These are phyloP conservation scores for Nothomitra cinnamomea DNA, from an alignment of 2,329 filamentous ascomycete species.

Conservation along the genomic window DNA sequence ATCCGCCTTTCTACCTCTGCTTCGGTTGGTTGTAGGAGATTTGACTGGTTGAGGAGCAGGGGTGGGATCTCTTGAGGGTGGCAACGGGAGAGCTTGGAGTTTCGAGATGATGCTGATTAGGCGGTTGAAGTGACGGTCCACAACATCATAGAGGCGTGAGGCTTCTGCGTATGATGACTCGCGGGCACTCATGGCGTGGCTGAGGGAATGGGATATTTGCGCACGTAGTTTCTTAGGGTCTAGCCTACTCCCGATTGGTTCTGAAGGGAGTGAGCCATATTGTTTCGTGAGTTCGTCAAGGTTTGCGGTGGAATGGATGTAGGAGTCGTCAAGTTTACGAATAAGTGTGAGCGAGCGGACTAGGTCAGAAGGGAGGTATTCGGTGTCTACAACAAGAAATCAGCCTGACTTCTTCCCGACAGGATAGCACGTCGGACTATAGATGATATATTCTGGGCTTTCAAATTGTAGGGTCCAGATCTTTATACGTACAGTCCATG, in stretches of 20 bases:
- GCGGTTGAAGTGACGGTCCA: conserved; percentile 38
- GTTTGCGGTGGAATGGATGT: conserved; percentile 24
- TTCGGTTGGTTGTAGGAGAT: conserved; percentile 26
- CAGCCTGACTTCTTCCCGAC: neutral
- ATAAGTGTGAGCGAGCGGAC: conserved; percentile 46
- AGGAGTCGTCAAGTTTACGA: conserved; percentile 30
- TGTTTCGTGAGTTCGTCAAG: conserved; percentile 30
- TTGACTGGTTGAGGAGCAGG: conserved; percentile 23
- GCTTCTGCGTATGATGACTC: conserved; percentile 40
- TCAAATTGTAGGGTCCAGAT: neutral
- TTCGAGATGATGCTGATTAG: conserved; percentile 43
- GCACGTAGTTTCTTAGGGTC: conserved; percentile 34
- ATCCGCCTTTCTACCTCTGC: conserved; percentile 16
- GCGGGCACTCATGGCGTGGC: conserved; percentile 35
- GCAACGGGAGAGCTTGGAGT: conserved; percentile 42
- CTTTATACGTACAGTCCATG: conserved; percentile 32
- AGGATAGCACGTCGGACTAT: neutral
- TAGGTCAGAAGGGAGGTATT: conserved; percentile 49
- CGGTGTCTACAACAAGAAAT: conserved; percentile 28
- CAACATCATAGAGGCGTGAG: conserved; percentile 36
- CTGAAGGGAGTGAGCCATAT: conserved; percentile 33
- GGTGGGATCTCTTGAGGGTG: conserved; percentile 42
- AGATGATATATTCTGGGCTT: neutral
- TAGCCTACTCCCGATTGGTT: conserved; percentile 31
- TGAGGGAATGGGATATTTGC: conserved; percentile 38